Percentiles rank a stretch among this genome's conserved stretches.
Evolutionary conservation across 164 flowering plant species (phyloP).

Genomic region (Magnolia kwangsiensis): DNA sequence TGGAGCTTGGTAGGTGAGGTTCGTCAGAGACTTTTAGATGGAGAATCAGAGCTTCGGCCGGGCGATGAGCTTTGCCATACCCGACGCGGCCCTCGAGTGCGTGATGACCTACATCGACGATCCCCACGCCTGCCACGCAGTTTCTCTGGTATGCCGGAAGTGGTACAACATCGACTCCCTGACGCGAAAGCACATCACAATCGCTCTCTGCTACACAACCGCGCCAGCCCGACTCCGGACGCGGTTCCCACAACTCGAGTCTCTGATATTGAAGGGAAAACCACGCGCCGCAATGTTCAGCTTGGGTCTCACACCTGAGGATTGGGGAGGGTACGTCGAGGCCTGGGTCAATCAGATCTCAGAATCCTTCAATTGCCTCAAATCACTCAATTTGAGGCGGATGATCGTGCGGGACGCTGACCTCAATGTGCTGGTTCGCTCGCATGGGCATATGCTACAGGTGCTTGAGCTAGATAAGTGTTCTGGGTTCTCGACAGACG

Average conservation of each 20-base stretch:
- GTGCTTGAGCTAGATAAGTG: slow-evolving; percentile 73
- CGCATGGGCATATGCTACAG: slow-evolving; percentile 49
- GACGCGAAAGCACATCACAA: slow-evolving; percentile 74
- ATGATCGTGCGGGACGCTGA: slow-evolving; percentile 81
- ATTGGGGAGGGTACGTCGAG: slow-evolving; percentile 89
- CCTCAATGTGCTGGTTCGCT: slow-evolving; percentile 47
- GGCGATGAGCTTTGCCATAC: slow-evolving; percentile 24
- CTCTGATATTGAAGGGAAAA: slow-evolving; percentile 80
- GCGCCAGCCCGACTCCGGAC: slow-evolving; percentile 51
- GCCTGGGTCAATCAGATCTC: slow-evolving; percentile 76
- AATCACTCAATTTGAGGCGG: slow-evolving; percentile 71
- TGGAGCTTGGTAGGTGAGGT: too few relatives aligned
- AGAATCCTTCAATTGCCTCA: slow-evolving; percentile 41
- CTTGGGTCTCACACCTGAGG: slow-evolving; percentile 56
- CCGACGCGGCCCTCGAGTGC: slow-evolving; percentile 51
- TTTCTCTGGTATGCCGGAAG: slow-evolving; percentile 68
- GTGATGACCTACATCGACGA: slow-evolving; percentile 65
- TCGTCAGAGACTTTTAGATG: slow-evolving; percentile 9
- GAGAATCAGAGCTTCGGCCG: slow-evolving; percentile 11
- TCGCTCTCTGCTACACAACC: slow-evolving; percentile 81
- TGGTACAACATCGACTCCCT: slow-evolving; percentile 70
- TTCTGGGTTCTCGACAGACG: slow-evolving; percentile 85
- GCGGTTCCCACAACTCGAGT: slow-evolving; percentile 60
- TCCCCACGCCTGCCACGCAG: slow-evolving; percentile 60
- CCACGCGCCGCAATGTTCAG: slow-evolving; percentile 95